These are phyloP conservation scores for Aspergillus aculeatus DNA, from an alignment of 2,329 filamentous ascomycete genomes.

Conservation along the genomic window DNA sequence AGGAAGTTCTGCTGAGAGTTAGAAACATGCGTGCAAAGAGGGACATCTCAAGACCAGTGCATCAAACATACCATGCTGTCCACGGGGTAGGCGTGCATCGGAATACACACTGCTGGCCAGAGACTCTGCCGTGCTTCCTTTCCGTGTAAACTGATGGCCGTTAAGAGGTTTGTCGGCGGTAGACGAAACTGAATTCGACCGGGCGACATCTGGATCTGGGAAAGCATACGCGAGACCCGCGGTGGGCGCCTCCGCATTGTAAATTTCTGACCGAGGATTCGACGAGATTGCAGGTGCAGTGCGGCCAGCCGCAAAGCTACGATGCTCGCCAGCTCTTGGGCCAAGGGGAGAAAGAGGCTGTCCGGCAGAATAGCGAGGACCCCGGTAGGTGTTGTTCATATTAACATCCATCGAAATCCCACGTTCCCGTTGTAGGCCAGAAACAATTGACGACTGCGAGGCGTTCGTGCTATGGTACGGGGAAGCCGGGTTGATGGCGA, in stretches of 20 bases:
- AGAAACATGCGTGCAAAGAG: neutral
- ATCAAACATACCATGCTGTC: conserved; percentile 47
- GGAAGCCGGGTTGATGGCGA: conserved; percentile 48
- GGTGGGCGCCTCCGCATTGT: conserved; percentile 51
- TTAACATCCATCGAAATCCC: conserved; percentile 42
- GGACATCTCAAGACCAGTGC: neutral
- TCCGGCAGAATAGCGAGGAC: conserved; percentile 41
- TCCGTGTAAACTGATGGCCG: conserved; percentile 39
- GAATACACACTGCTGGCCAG: conserved; percentile 49
- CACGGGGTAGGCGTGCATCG: conserved; percentile 46
- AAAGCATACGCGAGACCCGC: conserved; percentile 53
- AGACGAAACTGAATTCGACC: conserved; percentile 39
- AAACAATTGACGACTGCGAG: conserved; percentile 48
- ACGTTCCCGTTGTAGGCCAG: conserved; percentile 43
- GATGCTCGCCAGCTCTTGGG: conserved; percentile 40
- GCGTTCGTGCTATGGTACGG: conserved; percentile 50
- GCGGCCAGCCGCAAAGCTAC: conserved; percentile 45
- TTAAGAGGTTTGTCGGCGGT: conserved; percentile 32
- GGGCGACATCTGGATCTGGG: conserved; percentile 48
- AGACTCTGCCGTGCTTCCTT: conserved; percentile 49
- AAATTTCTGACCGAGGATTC: conserved; percentile 51
- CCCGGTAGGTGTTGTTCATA: conserved; percentile 37
- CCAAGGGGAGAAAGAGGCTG: conserved; percentile 44
- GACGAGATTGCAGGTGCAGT: conserved; percentile 51
- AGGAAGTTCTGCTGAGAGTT: conserved; percentile 40